Evolutionary conservation across 2,329 filamentous ascomycete species (phyloP).

Genomic region (Exutisphaerella laricina): DNA sequence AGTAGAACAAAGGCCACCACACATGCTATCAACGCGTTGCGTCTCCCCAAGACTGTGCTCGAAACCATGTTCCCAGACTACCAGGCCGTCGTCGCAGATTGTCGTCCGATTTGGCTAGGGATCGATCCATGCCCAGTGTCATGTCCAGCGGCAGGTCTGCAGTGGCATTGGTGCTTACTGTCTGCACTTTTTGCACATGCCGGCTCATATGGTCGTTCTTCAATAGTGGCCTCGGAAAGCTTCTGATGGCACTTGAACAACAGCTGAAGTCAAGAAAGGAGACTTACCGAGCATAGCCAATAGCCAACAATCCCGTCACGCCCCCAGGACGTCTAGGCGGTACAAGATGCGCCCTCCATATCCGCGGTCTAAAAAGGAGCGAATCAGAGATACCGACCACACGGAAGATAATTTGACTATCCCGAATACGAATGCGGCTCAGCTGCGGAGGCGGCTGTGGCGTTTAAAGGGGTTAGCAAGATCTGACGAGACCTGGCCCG

Average conservation of each 20-base stretch:
- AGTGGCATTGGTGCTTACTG: background rate
- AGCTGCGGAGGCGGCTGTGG: slow-evolving; percentile 1
- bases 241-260: background rate
- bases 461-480: background rate
- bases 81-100: background rate
- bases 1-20: background rate
- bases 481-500: too few relatives aligned
- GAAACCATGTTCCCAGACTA: background rate
- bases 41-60: background rate
- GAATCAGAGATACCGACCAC: background rate
- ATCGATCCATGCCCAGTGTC: background rate
- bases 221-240: background rate
- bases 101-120: background rate
- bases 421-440: background rate
- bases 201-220: background rate
- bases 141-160: background rate
- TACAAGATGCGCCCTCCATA: background rate
- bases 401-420: background rate
- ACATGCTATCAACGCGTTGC: slow-evolving; percentile 3
- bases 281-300: background rate
- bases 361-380: background rate
- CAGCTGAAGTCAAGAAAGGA: background rate
- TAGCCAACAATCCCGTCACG: background rate
- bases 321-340: background rate
- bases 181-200: background rate